phyloP scores from a whole-genome alignment of 225 moss, liverwort and hornwort species.

The Straminergon stramineum region DNA sequence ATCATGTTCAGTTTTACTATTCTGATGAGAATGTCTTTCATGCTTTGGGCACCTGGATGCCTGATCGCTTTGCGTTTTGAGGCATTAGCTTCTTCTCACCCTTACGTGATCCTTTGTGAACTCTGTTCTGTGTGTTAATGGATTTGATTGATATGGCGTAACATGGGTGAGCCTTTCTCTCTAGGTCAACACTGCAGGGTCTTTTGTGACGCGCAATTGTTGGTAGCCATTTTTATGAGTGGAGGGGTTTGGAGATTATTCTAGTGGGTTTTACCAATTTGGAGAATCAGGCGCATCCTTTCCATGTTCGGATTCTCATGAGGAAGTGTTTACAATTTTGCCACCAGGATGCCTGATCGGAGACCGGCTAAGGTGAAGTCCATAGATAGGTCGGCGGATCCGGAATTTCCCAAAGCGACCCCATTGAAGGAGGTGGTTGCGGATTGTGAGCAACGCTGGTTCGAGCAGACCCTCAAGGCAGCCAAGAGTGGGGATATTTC shows the following conservation, averaged over 20 bases:
- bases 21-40: background rate
- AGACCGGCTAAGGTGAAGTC: slow-evolving; percentile 44
- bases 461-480: slow-evolving; percentile 77
- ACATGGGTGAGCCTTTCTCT: background rate
- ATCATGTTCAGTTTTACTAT: background rate
- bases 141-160: background rate
- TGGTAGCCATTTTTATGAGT: background rate
- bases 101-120: too few relatives aligned
- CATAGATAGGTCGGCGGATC: slow-evolving; percentile 14
- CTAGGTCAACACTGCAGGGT: background rate
- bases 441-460: slow-evolving; percentile 90
- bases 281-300: background rate
- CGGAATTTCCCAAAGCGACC: slow-evolving; percentile 37
- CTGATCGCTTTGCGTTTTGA: background rate
- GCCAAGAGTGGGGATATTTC: slow-evolving; percentile 71
- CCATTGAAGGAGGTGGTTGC: slow-evolving; percentile 88
- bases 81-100: background rate
- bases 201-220: background rate
- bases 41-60: background rate
- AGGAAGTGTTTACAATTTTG: background rate
- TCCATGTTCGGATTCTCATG: background rate
- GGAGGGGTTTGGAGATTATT: background rate
- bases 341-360: slow-evolving; percentile 55
- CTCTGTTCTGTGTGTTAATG: background rate
- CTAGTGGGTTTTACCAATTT: background rate